Percentiles rank a stretch among this genome's conserved stretches.
These are phyloP conservation scores for Melastoma candidum DNA, from an alignment of 441 rosid genomes.

Conservation along the genomic window DNA sequence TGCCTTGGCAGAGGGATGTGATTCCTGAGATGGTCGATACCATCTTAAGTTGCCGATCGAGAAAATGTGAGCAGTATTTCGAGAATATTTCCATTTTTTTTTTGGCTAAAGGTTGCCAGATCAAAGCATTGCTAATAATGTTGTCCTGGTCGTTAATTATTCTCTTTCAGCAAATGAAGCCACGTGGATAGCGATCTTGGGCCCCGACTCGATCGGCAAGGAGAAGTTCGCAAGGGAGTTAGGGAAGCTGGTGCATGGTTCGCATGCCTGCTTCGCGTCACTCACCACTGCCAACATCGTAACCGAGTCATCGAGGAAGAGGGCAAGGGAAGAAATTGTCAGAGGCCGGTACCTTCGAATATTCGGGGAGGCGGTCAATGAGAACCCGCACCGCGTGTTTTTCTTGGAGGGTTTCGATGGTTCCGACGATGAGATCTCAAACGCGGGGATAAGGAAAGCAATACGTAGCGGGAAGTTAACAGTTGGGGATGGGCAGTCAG, in stretches of 20 bases:
- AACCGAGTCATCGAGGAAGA: slow-evolving; percentile 23
- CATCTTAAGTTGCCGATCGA: slow-evolving; percentile 43
- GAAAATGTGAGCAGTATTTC: background rate
- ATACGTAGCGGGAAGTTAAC: slow-evolving; percentile 31
- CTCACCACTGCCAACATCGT: slow-evolving; percentile 25
- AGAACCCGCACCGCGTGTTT: slow-evolving; percentile 61
- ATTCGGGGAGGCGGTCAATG: slow-evolving; percentile 46
- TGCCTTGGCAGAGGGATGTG: slow-evolving; percentile 43
- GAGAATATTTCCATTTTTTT: no score
- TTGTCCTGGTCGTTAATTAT: no score
- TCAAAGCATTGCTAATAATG: no score
- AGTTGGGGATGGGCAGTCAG: slow-evolving; percentile 36
- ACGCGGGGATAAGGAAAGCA: slow-evolving; percentile 31
- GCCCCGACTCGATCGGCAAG: slow-evolving; percentile 38
- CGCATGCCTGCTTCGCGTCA: slow-evolving; percentile 34
- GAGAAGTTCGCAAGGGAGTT: slow-evolving; percentile 45
- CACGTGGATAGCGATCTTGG: slow-evolving; percentile 52
- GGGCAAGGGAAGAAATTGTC: slow-evolving; percentile 25
- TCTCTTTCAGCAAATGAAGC: slow-evolving; percentile 23
- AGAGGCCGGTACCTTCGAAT: slow-evolving; percentile 29
- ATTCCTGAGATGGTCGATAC: slow-evolving; percentile 36
- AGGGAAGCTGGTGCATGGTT: slow-evolving; percentile 47
- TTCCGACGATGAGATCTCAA: slow-evolving; percentile 21
- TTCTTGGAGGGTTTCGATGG: slow-evolving; percentile 49
- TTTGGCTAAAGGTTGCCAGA: no score